phyloP scores from a whole-genome alignment of 1,284 basidiomycete species.

The Ustilago bromivora region DNA sequence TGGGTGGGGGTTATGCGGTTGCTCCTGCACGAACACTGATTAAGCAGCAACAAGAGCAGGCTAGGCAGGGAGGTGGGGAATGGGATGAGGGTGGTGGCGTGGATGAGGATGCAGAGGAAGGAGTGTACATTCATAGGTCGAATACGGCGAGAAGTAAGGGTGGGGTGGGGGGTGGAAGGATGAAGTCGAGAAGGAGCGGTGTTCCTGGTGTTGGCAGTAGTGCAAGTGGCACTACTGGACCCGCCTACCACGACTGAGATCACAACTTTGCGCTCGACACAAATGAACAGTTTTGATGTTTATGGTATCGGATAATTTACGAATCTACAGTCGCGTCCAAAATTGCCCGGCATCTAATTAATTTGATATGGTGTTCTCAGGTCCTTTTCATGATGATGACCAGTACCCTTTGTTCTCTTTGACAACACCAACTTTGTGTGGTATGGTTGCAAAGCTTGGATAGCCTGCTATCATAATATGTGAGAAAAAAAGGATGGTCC shows the following conservation, averaged over 20 bases:
- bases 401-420: too few species aligned
- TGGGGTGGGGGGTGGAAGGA: background rate
- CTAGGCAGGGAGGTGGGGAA: slow-evolving; percentile 8
- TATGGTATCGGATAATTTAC: too few species aligned
- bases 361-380: too few species aligned
- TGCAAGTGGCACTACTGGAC: background rate
- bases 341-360: too few species aligned
- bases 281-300: too few species aligned
- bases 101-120: slow-evolving; percentile 39
- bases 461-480: too few species aligned
- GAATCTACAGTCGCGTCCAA: too few species aligned
- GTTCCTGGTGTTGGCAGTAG: slow-evolving; percentile 7
- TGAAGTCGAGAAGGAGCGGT: slow-evolving; percentile 10
- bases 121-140: slow-evolving; percentile 56
- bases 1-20: slow-evolving; percentile 33
- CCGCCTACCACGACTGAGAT: slow-evolving; percentile 22
- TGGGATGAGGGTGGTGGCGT: slow-evolving; percentile 27
- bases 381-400: too few species aligned
- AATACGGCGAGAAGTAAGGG: background rate
- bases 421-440: too few species aligned
- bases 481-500: too few species aligned
- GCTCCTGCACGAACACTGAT: slow-evolving; percentile 27
- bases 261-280: too few species aligned
- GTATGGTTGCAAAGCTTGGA: too few species aligned
- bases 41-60: background rate